These are phyloP conservation scores for Metarhizium rileyi DNA, from an alignment of 2,329 filamentous ascomycete species.

Conservation along the genomic window DNA sequence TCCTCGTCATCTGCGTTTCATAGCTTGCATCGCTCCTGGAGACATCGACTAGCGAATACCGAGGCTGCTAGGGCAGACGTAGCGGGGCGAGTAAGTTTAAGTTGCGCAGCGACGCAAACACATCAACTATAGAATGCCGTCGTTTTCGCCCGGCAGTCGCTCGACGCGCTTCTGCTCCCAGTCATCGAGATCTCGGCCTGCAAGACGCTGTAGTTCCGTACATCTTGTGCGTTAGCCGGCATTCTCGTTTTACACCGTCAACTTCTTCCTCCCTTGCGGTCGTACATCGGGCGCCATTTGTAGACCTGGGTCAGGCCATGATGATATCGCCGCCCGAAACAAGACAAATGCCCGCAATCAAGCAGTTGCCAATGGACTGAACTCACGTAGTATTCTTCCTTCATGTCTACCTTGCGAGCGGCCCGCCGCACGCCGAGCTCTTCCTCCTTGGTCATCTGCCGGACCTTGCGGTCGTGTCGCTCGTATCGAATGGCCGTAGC, in stretches of 20 bases:
- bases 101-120: not conserved
- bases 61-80: too few species aligned
- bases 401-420: constrained; percentile 64
- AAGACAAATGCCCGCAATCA: too few species aligned
- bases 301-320: too few species aligned
- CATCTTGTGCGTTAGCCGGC: not conserved
- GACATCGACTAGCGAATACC: not conserved
- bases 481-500: constrained; percentile 92
- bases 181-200: constrained; percentile 84
- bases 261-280: too few species aligned
- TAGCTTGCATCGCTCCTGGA: not conserved
- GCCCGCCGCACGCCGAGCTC: constrained; percentile 69
- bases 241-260: not conserved
- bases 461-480: constrained; percentile 80
- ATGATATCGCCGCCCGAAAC: too few species aligned
- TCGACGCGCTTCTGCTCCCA: constrained; percentile 97
- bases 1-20: constrained; percentile 7
- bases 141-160: constrained; percentile 78
- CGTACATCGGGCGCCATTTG: too few species aligned
- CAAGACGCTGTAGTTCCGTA: constrained; percentile 17
- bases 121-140: constrained; percentile 63
- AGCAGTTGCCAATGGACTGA: not conserved
- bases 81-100: not conserved
- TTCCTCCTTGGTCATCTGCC: constrained; percentile 76
- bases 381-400: constrained; percentile 80